Percentiles rank a stretch among this genome's conserved stretches.
phyloP scores from a whole-genome alignment of 2,329 filamentous ascomycete genomes.

The Beauveria brongniartii region DNA sequence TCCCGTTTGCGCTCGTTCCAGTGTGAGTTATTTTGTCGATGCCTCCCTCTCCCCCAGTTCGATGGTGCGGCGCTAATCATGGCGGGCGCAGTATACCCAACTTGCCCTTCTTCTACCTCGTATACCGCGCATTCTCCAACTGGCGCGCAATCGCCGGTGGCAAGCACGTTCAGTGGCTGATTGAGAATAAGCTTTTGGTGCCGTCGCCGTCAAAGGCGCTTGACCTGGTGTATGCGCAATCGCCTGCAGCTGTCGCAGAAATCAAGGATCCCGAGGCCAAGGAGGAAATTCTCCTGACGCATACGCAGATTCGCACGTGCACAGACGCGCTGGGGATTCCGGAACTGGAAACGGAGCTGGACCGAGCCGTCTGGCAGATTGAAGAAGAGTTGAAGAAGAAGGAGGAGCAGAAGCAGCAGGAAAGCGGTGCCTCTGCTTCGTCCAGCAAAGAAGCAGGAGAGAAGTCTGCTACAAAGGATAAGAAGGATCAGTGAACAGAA shows the following conservation, averaged over 20 bases:
- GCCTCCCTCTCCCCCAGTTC: not conserved
- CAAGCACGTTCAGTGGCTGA: constrained; percentile 73
- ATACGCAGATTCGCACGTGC: constrained; percentile 47
- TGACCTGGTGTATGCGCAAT: constrained; percentile 59
- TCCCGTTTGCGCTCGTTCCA: constrained; percentile 76
- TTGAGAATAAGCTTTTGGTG: constrained; percentile 63
- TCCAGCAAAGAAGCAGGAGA: not conserved
- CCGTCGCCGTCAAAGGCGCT: constrained; percentile 59
- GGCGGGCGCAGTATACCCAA: constrained; percentile 65
- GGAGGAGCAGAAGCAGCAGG: constrained; percentile 24
- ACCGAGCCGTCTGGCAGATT: constrained; percentile 70
- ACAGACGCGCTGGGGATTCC: constrained; percentile 58
- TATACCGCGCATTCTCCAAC: constrained; percentile 86
- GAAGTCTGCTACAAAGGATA: constrained; percentile 14
- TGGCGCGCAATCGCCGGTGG: constrained; percentile 81
- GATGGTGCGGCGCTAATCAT: not conserved
- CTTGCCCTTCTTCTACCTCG: constrained; percentile 92
- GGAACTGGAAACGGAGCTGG: constrained; percentile 63
- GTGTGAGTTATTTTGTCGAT: constrained; percentile 50
- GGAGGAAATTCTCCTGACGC: constrained; percentile 36
- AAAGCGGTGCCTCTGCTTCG: constrained; percentile 8
- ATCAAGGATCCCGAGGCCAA: constrained; percentile 16
- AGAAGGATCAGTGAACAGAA: constrained; percentile 11
- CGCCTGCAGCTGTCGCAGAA: constrained; percentile 15
- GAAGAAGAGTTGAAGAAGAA: constrained; percentile 40